Conservation (phyloP, 768 basidiomycete genomes). For the Thelephora ganbajun region DNA sequence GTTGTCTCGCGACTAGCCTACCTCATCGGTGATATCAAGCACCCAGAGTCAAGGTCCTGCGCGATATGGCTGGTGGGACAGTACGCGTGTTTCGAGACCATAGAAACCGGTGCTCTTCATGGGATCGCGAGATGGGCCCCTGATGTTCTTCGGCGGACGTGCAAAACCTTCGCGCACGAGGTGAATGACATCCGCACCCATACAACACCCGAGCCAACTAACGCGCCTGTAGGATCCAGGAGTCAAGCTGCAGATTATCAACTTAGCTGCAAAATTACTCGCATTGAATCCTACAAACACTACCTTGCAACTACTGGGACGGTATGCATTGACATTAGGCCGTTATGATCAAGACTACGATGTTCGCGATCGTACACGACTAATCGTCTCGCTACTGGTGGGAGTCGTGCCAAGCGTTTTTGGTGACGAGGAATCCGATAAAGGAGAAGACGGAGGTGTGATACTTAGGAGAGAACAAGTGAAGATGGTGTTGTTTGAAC, state of each 20-base stretch:
- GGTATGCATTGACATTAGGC: constrained; percentile 72
- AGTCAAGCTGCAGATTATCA: constrained; percentile 77
- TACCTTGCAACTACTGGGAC: constrained; percentile 38
- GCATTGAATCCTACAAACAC: constrained; percentile 45
- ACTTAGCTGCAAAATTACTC: constrained; percentile 76
- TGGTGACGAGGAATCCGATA: constrained; percentile 10
- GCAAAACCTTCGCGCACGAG: constrained; percentile 61
- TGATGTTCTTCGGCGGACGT: constrained; percentile 73
- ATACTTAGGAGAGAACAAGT: constrained; percentile 76
- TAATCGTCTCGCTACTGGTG: constrained; percentile 55
- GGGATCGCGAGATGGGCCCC: constrained; percentile 73
- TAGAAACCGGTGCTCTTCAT: constrained; percentile 20
- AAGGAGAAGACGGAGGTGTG: constrained; percentile 48
- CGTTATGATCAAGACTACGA: constrained; percentile 84
- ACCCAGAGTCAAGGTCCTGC: constrained; percentile 72
- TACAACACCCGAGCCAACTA: not conserved
- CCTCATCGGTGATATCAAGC: constrained; percentile 65
- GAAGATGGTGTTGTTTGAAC: constrained; percentile 62
- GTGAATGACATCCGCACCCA: constrained; percentile 21
- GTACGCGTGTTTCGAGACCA: constrained; percentile 37
- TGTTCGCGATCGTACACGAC: constrained; percentile 79
- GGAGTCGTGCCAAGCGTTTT: constrained; percentile 26
- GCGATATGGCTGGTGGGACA: constrained; percentile 92
- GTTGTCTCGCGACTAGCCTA: constrained; percentile 74
- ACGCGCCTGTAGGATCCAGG: constrained; percentile 28